Conservation (phyloP, 495 filamentous ascomycete species). For the Xylaria telfairii region DNA sequence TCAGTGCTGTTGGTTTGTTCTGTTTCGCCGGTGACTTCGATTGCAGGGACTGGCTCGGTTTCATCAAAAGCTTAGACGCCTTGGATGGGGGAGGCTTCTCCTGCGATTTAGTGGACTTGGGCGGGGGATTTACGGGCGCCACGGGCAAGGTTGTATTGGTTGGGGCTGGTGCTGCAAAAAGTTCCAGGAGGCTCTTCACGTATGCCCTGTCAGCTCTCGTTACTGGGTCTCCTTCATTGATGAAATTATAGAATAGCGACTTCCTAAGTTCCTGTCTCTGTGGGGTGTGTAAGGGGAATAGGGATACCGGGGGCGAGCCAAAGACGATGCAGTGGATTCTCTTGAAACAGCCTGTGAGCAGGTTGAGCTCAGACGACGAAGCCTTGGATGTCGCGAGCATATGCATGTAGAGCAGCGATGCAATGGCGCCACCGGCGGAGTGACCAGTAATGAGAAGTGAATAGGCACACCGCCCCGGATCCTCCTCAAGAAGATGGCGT, state of each 20-base stretch:
- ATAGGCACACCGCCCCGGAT: conserved; percentile 68
- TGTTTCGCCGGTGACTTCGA: conserved; percentile 31
- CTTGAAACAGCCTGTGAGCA: conserved; percentile 71
- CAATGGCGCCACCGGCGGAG: conserved; percentile 82
- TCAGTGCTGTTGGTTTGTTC: conserved; percentile 25
- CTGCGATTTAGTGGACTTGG: background rate
- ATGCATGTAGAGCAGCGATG: conserved; percentile 77
- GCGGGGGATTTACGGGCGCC: background rate
- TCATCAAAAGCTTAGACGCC: conserved; percentile 31
- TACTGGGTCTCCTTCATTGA: conserved; percentile 87
- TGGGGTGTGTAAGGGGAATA: conserved; percentile 70
- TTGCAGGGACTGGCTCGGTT: conserved; percentile 27
- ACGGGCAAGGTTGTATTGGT: background rate
- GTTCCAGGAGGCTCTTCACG: conserved; percentile 69
- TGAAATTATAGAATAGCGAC: conserved; percentile 74
- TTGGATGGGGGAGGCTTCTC: conserved; percentile 38
- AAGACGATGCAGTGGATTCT: conserved; percentile 83
- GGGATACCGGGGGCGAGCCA: conserved; percentile 76
- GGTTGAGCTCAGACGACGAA: conserved; percentile 68
- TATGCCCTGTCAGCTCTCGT: conserved; percentile 76
- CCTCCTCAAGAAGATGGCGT: conserved; percentile 68
- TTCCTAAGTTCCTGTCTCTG: conserved; percentile 55
- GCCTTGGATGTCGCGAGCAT: conserved; percentile 65
- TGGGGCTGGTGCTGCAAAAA: conserved; percentile 70
- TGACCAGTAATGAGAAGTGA: conserved; percentile 84